Evolutionary conservation across 73 alveolate species (phyloP), one percentile per base, ranked within the genome.

Genomic region (Paramecium primaurelia): DNA sequence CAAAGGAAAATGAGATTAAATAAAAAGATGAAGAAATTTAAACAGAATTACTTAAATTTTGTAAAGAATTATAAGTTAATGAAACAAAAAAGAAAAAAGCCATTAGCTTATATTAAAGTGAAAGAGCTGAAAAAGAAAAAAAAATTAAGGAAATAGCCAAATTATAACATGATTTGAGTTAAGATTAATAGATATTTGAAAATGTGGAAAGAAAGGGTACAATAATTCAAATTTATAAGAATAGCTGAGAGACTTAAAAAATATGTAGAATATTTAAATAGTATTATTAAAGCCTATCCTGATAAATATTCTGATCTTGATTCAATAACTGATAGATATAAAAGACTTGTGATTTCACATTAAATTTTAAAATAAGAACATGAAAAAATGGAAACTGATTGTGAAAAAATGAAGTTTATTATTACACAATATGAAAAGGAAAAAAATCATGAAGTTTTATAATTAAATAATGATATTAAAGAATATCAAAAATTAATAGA

Each of bases 201-300:
- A 64, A 28, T 64, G 84, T 64, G 16, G 96, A 95, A 36, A 90
- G 87, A 26, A 92, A 60, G 54, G 83, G 92, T 75, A 89, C 40
- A 34, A 7, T 18, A 20, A 37, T 16, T 47, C 42, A 32, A 32
- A 32, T 64, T 32, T 64, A 64, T 64, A 32, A 64, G 84, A 64
- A 32, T 64, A 64, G 84, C 84, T 64, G 84, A 64, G 9, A 64
- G 84, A 38, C 92, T 97, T 95, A 93, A 85, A 75, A 95, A 97
- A 49, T 97, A 97, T 87, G 99, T 96, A 85, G 95, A 92, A 16
- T 97, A 93, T 93, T 90, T 97, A 44, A 98, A 97, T 32, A 89
- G 88, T 25, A 97, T 96, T 10, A 92, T 92, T 14, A 96, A 97
- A 51, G 71, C 93, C 42, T 95, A 95, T 92, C 95, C 96, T 28